Percentiles rank a stretch among this genome's conserved stretches.
Evolutionary conservation across 331 rosid genomes (phyloP).

Genomic region (Stylosanthes scabra): DNA sequence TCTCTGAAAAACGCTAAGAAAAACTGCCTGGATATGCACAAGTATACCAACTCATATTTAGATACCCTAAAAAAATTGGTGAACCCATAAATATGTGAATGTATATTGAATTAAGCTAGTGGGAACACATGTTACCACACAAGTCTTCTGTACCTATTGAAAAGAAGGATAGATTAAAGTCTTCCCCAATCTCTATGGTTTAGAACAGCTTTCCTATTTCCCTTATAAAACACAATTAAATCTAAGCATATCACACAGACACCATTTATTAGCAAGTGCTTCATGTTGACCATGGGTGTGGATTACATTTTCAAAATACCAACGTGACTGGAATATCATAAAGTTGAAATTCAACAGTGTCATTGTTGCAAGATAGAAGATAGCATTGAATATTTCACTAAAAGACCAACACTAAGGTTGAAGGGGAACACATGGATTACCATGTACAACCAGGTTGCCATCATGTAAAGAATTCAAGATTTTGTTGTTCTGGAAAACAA

Average conservation of each 20-base stretch:
- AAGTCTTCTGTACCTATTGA: neutral
- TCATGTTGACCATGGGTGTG: neutral
- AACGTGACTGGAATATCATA: conserved; percentile 3
- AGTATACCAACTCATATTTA: too few relatives aligned
- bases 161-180: neutral
- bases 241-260: neutral
- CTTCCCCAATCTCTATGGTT: neutral
- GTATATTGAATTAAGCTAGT: too few relatives aligned
- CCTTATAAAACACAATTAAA: neutral
- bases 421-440: neutral
- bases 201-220: neutral
- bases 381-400: neutral
- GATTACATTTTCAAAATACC: neutral
- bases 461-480: neutral
- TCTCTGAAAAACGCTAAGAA: conserved; percentile 9
- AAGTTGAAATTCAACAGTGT: neutral
- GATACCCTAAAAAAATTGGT: too few relatives aligned
- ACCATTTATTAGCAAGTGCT: neutral
- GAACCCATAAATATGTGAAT: too few relatives aligned
- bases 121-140: neutral
- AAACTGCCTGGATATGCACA: too few relatives aligned
- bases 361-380: neutral
- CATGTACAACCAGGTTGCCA: neutral
- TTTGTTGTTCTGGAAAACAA: too few relatives aligned
- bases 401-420: neutral